Percentiles rank a stretch among this genome's conserved stretches.
phyloP scores from a whole-genome alignment of 1,284 basidiomycete genomes.

The Cryptococcus sp. region DNA sequence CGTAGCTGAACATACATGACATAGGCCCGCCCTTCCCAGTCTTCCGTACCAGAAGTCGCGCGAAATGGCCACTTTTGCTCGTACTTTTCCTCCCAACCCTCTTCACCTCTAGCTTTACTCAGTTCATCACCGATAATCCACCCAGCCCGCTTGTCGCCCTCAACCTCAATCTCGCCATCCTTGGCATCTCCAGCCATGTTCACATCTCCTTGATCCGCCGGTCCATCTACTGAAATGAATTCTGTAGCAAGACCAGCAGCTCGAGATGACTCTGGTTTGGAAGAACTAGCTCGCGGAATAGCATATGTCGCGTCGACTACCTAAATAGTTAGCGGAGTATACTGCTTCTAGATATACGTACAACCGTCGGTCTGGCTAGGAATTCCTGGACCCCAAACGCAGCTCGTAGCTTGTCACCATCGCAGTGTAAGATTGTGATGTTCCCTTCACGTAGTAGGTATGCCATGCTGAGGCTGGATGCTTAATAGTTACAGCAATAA shows the following conservation, averaged over 20 bases:
- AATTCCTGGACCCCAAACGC: constrained; percentile 33
- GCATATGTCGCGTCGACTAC: constrained; percentile 32
- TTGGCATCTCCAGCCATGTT: constrained; percentile 6
- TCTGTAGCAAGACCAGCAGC: neutral
- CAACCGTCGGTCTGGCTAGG: constrained; percentile 28
- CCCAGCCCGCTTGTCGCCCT: constrained; percentile 54
- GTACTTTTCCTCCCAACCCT: constrained; percentile 56
- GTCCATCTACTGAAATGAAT: neutral
- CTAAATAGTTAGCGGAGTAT: constrained; percentile 7
- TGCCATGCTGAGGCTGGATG: neutral
- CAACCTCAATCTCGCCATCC: constrained; percentile 7
- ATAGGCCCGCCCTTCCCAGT: constrained; percentile 89
- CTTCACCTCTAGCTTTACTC: constrained; percentile 68
- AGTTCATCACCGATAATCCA: constrained; percentile 81
- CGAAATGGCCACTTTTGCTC: constrained; percentile 79
- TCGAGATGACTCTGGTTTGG: neutral
- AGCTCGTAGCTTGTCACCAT: constrained; percentile 33
- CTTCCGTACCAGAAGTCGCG: constrained; percentile 61
- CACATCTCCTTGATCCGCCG: neutral
- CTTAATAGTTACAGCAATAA: too few species aligned
- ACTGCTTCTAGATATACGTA: constrained; percentile 18
- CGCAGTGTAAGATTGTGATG: constrained; percentile 36
- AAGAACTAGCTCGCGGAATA: constrained; percentile 16
- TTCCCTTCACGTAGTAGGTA: constrained; percentile 17
- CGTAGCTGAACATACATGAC: constrained; percentile 72